Conservation (phyloP, 179 eudicot genomes). For the Actinidia arguta region DNA sequence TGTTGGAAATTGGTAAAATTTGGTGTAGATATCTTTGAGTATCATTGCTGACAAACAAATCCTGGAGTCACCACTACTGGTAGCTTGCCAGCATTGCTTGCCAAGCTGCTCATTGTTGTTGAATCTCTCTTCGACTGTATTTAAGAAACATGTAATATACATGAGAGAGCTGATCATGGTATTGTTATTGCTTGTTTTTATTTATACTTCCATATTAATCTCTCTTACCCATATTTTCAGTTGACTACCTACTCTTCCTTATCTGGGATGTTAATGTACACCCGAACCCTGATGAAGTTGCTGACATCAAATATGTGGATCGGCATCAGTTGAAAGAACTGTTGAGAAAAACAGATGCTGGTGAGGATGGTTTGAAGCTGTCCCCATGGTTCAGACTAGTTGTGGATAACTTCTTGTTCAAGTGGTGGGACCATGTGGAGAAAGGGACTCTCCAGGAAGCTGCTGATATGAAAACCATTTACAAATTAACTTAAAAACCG, state of each 20-base stretch:
- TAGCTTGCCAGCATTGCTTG: too few relatives aligned
- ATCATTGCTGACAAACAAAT: too few relatives aligned
- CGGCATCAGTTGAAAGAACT: slow-evolving; percentile 57
- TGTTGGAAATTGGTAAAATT: too few relatives aligned
- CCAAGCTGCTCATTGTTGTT: too few relatives aligned
- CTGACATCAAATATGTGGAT: slow-evolving; percentile 55
- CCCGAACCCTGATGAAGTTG: slow-evolving; percentile 70
- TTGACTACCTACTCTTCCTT: slow-evolving; percentile 66
- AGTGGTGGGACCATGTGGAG: slow-evolving; percentile 74
- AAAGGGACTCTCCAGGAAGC: slow-evolving; percentile 53
- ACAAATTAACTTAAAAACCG: slow-evolving; percentile 39
- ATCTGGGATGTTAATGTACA: slow-evolving; percentile 55
- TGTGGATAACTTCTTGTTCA: slow-evolving; percentile 62
- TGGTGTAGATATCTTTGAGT: too few relatives aligned
- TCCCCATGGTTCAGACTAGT: slow-evolving; percentile 73
- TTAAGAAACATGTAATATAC: too few relatives aligned
- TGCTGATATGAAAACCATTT: slow-evolving; percentile 66
- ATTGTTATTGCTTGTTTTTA: too few relatives aligned
- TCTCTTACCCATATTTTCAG: too few relatives aligned
- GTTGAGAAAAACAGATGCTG: slow-evolving; percentile 62
- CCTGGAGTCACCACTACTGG: too few relatives aligned
- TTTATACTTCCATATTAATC: too few relatives aligned
- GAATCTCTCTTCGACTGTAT: too few relatives aligned
- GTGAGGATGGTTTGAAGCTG: slow-evolving; percentile 61
- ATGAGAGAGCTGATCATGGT: too few relatives aligned